These are phyloP conservation scores for Castanospermum australe DNA, from an alignment of 306 rosid genomes.

Conservation along the genomic window DNA sequence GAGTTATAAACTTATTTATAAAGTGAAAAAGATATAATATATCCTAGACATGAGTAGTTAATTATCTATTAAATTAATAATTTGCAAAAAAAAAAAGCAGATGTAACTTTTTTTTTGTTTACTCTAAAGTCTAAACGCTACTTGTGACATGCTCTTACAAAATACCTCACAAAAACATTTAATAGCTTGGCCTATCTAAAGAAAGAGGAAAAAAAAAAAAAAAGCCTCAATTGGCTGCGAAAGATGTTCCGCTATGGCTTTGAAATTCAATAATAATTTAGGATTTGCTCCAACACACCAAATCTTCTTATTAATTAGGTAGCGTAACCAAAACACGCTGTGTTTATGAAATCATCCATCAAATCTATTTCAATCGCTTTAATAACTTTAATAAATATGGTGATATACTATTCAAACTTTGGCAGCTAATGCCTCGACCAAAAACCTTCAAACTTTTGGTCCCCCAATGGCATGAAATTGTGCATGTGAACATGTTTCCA, in stretches of 20 bases:
- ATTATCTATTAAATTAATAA: too few relatives aligned
- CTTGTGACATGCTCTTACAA: background rate
- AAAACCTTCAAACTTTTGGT: slow-evolving; percentile 30
- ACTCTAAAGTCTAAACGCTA: too few relatives aligned
- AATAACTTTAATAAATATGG: slow-evolving; percentile 17
- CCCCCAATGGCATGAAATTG: background rate
- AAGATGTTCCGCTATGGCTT: background rate
- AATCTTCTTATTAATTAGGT: slow-evolving; percentile 31
- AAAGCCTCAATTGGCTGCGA: background rate
- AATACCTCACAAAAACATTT: background rate
- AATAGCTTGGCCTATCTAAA: background rate
- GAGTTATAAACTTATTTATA: too few relatives aligned
- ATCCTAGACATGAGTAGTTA: too few relatives aligned
- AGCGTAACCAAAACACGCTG: slow-evolving; percentile 9
- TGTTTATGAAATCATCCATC: background rate
- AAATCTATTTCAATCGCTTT: background rate
- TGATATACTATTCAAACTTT: background rate
- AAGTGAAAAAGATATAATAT: too few relatives aligned
- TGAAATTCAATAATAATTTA: slow-evolving; percentile 12
- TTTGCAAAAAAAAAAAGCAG: too few relatives aligned
- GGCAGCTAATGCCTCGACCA: slow-evolving; percentile 5
- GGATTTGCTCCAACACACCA: slow-evolving; percentile 17
- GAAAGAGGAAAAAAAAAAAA: background rate
- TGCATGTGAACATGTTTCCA: slow-evolving; percentile 30
- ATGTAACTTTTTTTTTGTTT: too few relatives aligned